phyloP scores from a whole-genome alignment of 1,284 basidiomycete genomes.

The Leccinum cinnamomeum region DNA sequence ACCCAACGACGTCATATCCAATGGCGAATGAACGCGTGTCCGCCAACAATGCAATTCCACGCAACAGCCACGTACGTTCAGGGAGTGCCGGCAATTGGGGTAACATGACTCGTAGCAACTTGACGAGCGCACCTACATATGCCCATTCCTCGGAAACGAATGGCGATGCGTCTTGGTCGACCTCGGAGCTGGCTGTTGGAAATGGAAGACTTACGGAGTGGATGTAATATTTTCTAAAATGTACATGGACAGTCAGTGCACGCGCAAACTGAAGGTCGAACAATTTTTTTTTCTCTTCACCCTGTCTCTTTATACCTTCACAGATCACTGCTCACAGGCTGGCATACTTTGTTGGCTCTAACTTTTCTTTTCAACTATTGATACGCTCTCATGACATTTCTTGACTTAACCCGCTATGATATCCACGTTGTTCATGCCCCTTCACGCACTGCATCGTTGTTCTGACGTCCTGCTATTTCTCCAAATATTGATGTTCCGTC shows the following conservation, averaged over 20 bases:
- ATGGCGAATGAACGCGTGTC: conserved; percentile 41
- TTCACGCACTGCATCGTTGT: conserved; percentile 46
- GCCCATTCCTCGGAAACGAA: conserved; percentile 58
- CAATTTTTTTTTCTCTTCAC: conserved; percentile 17
- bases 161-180: conserved; percentile 62
- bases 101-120: conserved; percentile 54
- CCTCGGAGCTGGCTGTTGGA: conserved; percentile 58
- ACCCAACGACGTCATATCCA: conserved; percentile 44
- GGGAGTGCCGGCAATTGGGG: conserved; percentile 80
- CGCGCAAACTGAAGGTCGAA: conserved; percentile 23
- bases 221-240: conserved; percentile 27
- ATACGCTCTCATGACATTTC: conserved; percentile 36
- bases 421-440: conserved; percentile 44
- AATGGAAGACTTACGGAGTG: conserved; percentile 57
- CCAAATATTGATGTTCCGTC: conserved; percentile 36
- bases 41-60: conserved; percentile 35
- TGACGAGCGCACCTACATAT: conserved; percentile 50
- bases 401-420: conserved; percentile 39
- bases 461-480: conserved; percentile 54
- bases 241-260: conserved; percentile 7
- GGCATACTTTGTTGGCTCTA: conserved; percentile 5
- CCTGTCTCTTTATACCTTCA: conserved; percentile 4
- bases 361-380: conserved; percentile 13
- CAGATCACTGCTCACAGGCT: conserved; percentile 9
- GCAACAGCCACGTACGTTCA: conserved; percentile 68